Percentiles rank a stretch among this genome's conserved stretches.
Evolutionary conservation across 2,329 filamentous ascomycete genomes (phyloP).

Genomic region (Ascochyta koolunga): DNA sequence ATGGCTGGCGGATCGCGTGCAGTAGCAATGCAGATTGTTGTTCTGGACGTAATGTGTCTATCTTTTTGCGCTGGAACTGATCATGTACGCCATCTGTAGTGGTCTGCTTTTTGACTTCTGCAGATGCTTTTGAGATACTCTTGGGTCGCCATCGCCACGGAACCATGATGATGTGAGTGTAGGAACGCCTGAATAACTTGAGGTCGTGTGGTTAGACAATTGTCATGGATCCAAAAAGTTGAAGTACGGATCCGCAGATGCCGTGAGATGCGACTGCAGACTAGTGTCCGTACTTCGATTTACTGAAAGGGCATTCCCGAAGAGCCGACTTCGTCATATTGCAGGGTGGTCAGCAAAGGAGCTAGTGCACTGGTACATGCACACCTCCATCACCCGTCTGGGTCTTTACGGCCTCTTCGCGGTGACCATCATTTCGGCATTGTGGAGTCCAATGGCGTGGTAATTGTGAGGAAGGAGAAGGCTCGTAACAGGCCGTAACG

Average conservation of each 20-base stretch:
- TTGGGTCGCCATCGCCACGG: conserved; percentile 24
- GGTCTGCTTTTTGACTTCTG: neutral
- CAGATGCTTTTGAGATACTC: conserved; percentile 13
- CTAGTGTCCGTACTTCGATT: neutral
- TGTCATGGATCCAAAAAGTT: neutral
- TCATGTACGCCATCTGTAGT: neutral
- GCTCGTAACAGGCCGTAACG: neutral
- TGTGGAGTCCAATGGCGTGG: conserved; percentile 31
- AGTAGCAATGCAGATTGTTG: conserved; percentile 58
- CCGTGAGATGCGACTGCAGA: neutral
- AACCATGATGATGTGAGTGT: conserved; percentile 6
- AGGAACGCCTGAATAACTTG: neutral
- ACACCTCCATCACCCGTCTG: neutral
- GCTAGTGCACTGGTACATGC: conserved; percentile 8
- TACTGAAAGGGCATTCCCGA: conserved; percentile 5
- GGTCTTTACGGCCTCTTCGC: conserved; percentile 18
- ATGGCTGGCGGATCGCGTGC: conserved; percentile 58
- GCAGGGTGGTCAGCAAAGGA: neutral
- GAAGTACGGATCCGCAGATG: neutral
- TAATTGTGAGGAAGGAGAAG: conserved; percentile 13
- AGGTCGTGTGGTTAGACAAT: neutral
- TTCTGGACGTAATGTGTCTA: conserved; percentile 14
- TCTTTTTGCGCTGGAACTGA: conserved; percentile 17
- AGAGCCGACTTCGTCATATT: conserved; percentile 9
- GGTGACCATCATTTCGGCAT: conserved; percentile 26